phyloP scores from a whole-genome alignment of 139 green algal species.

The Tetraselmis striata region DNA sequence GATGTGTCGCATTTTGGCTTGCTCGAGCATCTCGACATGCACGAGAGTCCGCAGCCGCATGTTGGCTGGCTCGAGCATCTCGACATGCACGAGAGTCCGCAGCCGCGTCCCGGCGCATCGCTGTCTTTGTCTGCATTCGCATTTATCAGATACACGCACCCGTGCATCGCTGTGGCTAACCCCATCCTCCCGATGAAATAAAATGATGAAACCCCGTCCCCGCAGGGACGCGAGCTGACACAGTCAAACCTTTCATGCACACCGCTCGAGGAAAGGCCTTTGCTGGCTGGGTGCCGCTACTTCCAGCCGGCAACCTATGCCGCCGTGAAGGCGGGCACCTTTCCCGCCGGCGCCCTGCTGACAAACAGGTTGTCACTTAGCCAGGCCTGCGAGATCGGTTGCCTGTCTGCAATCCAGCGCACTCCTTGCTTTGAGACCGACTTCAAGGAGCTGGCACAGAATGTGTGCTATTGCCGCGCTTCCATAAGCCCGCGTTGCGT shows the following conservation, averaged over 20 bases:
- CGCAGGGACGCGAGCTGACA: not conserved
- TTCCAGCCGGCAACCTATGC: not conserved
- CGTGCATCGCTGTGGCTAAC: too few relatives aligned
- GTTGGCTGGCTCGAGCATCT: too few relatives aligned
- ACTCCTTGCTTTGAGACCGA: not conserved
- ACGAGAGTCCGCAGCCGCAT: too few relatives aligned
- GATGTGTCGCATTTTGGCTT: too few relatives aligned
- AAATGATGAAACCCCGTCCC: too few relatives aligned
- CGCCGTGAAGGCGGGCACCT: not conserved
- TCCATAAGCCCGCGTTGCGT: not conserved
- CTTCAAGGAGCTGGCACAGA: not conserved
- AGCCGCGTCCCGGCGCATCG: too few relatives aligned
- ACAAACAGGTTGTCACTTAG: not conserved
- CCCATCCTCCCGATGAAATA: too few relatives aligned
- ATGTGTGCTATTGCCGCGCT: not conserved
- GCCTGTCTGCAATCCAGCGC: not conserved
- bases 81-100: too few relatives aligned
- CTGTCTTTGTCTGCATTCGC: too few relatives aligned
- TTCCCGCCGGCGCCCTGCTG: not conserved
- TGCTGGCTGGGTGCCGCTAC: not conserved
- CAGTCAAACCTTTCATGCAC: not conserved
- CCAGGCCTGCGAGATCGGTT: not conserved
- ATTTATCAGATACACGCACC: too few relatives aligned
- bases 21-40: too few relatives aligned
- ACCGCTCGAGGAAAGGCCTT: not conserved